A percentile compares a stretch with the other conserved stretches of the same genome.
phyloP scores from a whole-genome alignment of 306 rosid genomes.

The Cicer bijugum region DNA sequence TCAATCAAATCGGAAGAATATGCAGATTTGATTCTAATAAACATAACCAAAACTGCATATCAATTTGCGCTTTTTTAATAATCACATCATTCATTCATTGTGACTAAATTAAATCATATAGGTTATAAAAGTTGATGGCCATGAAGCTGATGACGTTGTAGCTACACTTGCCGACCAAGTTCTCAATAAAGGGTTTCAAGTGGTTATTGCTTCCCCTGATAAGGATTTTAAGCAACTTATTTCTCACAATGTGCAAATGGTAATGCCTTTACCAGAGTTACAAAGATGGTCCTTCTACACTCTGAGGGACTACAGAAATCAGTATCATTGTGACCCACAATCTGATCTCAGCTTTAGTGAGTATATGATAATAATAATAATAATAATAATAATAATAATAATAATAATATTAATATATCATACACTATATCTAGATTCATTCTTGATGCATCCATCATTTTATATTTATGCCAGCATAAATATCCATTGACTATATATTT shows the following conservation, averaged over 20 bases:
- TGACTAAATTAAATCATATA: slow-evolving; percentile 47
- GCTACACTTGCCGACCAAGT: slow-evolving; percentile 84
- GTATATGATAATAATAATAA: slow-evolving; percentile 38
- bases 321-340: slow-evolving; percentile 80
- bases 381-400: neutral
- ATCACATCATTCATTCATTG: slow-evolving; percentile 20
- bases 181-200: slow-evolving; percentile 61
- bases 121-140: slow-evolving; percentile 72
- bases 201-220: slow-evolving; percentile 94
- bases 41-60: slow-evolving; percentile 2
- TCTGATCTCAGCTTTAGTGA: slow-evolving; percentile 89
- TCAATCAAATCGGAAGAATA: slow-evolving; percentile 23
- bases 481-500: slow-evolving; percentile 9
- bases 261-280: slow-evolving; percentile 82
- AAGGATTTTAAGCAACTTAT: slow-evolving; percentile 96
- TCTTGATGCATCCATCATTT: slow-evolving; percentile 2
- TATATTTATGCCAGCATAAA: slow-evolving; percentile 3
- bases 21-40: neutral
- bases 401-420: neutral
- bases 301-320: slow-evolving; percentile 72
- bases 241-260: slow-evolving; percentile 88
- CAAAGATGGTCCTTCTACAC: slow-evolving; percentile 95
- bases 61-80: slow-evolving; percentile 3
- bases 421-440: slow-evolving; percentile 17
- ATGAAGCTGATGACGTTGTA: slow-evolving; percentile 96